phyloP scores from a whole-genome alignment of 2,329 filamentous ascomycete species.

The Zymoseptoria ardabiliae region DNA sequence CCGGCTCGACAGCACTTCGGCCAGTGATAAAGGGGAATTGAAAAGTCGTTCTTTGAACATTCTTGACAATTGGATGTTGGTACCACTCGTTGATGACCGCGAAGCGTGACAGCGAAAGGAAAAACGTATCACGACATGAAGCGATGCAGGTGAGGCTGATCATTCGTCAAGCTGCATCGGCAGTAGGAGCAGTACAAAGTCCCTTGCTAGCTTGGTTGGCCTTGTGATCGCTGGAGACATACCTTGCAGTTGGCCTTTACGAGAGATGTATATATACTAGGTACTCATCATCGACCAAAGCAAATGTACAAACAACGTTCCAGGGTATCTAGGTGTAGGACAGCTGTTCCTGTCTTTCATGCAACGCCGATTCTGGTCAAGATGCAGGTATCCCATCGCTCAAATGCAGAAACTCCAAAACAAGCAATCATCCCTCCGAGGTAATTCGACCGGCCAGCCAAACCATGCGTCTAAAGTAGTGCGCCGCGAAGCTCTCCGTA shows the following conservation, averaged over 20 bases:
- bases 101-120: neutral
- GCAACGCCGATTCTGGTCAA: neutral
- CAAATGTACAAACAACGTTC: neutral
- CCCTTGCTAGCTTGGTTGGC: neutral
- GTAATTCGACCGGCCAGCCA: conserved; percentile 13
- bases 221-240: neutral
- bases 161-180: neutral
- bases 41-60: too few relatives aligned
- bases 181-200: neutral
- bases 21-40: too few relatives aligned
- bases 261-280: neutral
- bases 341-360: neutral
- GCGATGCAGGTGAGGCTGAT: neutral
- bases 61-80: neutral
- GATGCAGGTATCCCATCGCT: neutral
- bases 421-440: neutral
- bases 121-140: neutral
- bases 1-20: neutral
- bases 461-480: conserved; percentile 68
- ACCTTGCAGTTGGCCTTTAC: neutral
- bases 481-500: conserved; percentile 71
- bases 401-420: neutral
- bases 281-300: neutral
- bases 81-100: neutral
- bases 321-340: neutral